phyloP scores from a whole-genome alignment of 2,329 filamentous ascomycete genomes.

The Setomelanomma holmii region DNA sequence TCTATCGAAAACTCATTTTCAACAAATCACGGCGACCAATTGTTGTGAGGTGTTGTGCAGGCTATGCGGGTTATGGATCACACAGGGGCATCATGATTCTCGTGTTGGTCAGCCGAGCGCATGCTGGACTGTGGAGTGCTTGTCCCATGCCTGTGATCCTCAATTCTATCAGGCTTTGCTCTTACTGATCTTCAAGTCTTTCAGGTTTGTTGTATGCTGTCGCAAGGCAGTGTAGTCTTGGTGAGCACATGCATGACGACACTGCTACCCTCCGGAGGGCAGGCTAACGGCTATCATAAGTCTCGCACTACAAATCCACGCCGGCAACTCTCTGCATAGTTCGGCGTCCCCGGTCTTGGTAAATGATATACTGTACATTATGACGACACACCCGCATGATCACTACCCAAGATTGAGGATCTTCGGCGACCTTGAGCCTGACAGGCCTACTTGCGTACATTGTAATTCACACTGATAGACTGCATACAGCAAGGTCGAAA shows the following conservation, averaged over 20 bases:
- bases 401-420: conserved; percentile 1
- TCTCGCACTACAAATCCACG: not conserved
- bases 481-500: too few species aligned
- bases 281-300: not conserved
- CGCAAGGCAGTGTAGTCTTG: not conserved
- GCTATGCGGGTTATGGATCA: conserved; percentile 17
- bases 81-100: conserved; percentile 13
- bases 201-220: not conserved
- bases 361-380: not conserved
- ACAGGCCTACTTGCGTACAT: not conserved
- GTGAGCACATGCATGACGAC: not conserved
- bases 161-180: conserved; percentile 2
- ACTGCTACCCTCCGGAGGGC: not conserved
- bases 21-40: conserved; percentile 8
- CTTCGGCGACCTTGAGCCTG: conserved; percentile 2
- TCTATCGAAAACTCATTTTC: conserved; percentile 29
- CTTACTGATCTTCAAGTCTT: conserved; percentile 3
- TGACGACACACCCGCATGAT: conserved; percentile 2
- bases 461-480: not conserved
- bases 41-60: conserved; percentile 4
- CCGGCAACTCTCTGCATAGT: not conserved
- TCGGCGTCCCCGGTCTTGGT: conserved; percentile 1
- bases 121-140: conserved; percentile 8
- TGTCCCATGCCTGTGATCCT: conserved; percentile 9
- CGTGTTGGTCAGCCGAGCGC: conserved; percentile 16